Conservation (phyloP, 73 alveolate species). For the Tetrahymena thermophila region DNA sequence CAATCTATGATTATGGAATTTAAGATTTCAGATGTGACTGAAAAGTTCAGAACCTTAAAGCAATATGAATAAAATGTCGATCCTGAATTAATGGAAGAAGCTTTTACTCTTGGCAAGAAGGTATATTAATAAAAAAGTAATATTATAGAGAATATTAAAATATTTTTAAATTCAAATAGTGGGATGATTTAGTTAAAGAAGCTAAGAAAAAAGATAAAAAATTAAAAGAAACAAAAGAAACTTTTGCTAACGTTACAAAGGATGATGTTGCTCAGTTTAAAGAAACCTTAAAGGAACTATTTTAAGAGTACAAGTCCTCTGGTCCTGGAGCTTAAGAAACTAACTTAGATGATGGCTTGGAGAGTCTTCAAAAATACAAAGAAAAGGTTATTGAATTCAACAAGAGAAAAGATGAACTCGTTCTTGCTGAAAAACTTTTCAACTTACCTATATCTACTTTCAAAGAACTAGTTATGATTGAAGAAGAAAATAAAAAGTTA, state of each 20-base stretch:
- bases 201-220: slow-evolving; percentile 95
- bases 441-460: slow-evolving; percentile 92
- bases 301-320: slow-evolving; percentile 71
- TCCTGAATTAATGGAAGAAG: slow-evolving; percentile 70
- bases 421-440: slow-evolving; percentile 91
- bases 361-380: slow-evolving; percentile 62
- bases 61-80: slow-evolving; percentile 80
- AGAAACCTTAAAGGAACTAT: slow-evolving; percentile 79
- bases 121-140: neutral
- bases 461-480: slow-evolving; percentile 91
- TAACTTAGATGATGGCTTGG: slow-evolving; percentile 88
- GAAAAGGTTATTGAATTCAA: slow-evolving; percentile 72
- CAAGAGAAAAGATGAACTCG: slow-evolving; percentile 89
- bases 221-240: slow-evolving; percentile 79
- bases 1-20: slow-evolving; percentile 94
- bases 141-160: neutral
- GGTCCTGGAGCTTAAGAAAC: slow-evolving; percentile 94
- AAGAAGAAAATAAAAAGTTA: slow-evolving; percentile 82
- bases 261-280: slow-evolving; percentile 79
- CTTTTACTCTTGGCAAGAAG: slow-evolving; percentile 39
- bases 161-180: slow-evolving; percentile 45
- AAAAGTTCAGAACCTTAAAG: slow-evolving; percentile 86
- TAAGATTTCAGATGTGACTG: slow-evolving; percentile 92
- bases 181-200: slow-evolving; percentile 87
- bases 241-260: slow-evolving; percentile 90